Base-by-base conservation (phyloP, 1,284 basidiomycete genomes). In the Ceratorhiza oryzae-sativae region DNA sequence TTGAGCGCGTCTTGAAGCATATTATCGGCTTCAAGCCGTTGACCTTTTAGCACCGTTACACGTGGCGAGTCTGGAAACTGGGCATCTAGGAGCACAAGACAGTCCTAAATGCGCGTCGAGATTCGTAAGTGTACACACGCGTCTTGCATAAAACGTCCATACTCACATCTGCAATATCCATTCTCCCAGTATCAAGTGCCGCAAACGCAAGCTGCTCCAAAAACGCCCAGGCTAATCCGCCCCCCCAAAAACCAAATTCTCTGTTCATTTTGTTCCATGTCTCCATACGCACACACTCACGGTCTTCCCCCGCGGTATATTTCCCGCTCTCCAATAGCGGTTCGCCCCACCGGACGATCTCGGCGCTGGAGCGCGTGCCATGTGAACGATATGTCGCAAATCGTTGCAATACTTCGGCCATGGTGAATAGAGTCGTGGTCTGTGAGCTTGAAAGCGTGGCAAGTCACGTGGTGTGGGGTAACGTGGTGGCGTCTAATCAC, bases 121-220 rank as follows among this genome's bases (percentile, higher is more conserved):
- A 39, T 6, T 13, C 36, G 36, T n/a, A n/a, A n/a, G 13, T 39
- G 8, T 6, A 39, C 13, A 48, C 32, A 46, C 32, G 61, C 45
- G 27, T 72, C 42, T 51, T 36, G n/a, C 46, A 53, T 42, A 58
- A 32, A 41, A 58, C 46, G 36, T 83, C 76, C 18, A 23, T 6
- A 84, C 91, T 76, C 79, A 97, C 95, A 78, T 93, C 88, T 25
- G 96, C 94, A n/a, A 94, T 81, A 63, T 92, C 87, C 46, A 90
- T 77, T 70, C 89, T 84, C 18, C 92, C 93, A 15, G 93, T 80
- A 78, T 98, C 96, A 65, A 97, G 83, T 0, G 97, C 88, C 1
- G 97, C 94, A 45, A 96, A 83, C 3, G 90, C 88, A 0, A 98
- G 83, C 78, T 98, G 95, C 79, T 98, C 97, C 15, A 96, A 82